Conservation (phyloP, 768 basidiomycete species). For the Lentinula lateritia region DNA sequence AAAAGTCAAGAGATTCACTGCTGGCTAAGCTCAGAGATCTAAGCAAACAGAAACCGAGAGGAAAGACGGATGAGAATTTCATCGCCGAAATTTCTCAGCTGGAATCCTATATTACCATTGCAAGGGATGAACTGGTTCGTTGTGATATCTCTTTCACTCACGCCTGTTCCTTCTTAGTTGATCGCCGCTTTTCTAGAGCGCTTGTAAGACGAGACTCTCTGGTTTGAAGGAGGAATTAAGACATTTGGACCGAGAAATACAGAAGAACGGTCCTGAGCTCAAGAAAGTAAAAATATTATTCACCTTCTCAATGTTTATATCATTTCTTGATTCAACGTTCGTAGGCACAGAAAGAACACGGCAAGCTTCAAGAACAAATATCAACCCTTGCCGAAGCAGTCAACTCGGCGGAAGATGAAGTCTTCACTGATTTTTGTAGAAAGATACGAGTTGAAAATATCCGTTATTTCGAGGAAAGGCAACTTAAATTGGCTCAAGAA, state of each 20-base stretch:
- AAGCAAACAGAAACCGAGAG: slow-evolving; percentile 77
- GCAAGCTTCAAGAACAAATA: slow-evolving; percentile 49
- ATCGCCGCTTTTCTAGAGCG: slow-evolving; percentile 43
- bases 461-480: slow-evolving; percentile 90
- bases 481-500: slow-evolving; percentile 82
- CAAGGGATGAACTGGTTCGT: slow-evolving; percentile 78
- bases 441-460: slow-evolving; percentile 78
- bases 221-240: slow-evolving; percentile 84
- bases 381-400: slow-evolving; percentile 50
- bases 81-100: slow-evolving; percentile 72
- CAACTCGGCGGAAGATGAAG: slow-evolving; percentile 71
- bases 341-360: slow-evolving; percentile 52
- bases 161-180: neutral
- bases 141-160: slow-evolving; percentile 4
- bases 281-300: slow-evolving; percentile 48
- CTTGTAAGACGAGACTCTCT: slow-evolving; percentile 65
- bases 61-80: slow-evolving; percentile 77
- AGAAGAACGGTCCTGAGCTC: slow-evolving; percentile 60
- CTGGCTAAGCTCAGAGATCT: slow-evolving; percentile 76
- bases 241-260: slow-evolving; percentile 68
- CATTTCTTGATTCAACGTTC: neutral
- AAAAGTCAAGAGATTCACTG: slow-evolving; percentile 64
- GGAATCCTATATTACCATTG: slow-evolving; percentile 69
- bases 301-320: neutral
- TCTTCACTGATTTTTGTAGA: slow-evolving; percentile 75